Conservation (phyloP, 768 basidiomycete species). For the Lactarius deliciosus region DNA sequence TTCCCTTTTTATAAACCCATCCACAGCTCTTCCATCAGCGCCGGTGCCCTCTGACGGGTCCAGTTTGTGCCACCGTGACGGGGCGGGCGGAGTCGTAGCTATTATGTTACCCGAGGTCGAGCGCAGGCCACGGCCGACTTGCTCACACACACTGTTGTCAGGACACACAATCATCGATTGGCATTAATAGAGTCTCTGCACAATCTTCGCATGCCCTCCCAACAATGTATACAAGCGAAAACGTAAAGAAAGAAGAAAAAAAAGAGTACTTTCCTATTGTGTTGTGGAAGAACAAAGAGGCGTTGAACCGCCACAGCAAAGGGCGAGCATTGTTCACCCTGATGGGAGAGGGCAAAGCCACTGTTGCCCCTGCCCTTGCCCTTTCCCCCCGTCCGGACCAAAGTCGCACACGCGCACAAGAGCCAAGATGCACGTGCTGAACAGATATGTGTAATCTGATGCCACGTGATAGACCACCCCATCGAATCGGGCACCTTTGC, state of each 20-base stretch:
- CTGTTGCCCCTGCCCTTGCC: background rate
- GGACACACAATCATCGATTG: slow-evolving; percentile 26
- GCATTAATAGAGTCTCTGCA: slow-evolving; percentile 17
- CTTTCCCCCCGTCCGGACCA: background rate
- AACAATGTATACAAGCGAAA: slow-evolving; percentile 26
- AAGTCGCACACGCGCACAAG: background rate
- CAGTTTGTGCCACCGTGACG: background rate
- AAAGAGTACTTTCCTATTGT: slow-evolving; percentile 6
- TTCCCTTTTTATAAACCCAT: background rate
- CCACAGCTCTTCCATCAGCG: background rate
- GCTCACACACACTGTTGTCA: slow-evolving; percentile 28
- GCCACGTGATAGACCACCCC: background rate
- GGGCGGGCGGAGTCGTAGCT: background rate
- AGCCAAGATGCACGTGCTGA: background rate
- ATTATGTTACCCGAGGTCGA: background rate
- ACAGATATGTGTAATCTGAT: background rate
- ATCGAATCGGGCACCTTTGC: slow-evolving; percentile 14
- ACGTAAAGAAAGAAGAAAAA: background rate
- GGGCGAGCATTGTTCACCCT: background rate
- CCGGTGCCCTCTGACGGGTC: background rate
- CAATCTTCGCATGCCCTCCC: slow-evolving; percentile 28
- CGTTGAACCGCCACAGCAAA: background rate
- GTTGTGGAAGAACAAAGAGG: background rate
- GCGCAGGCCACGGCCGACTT: background rate
- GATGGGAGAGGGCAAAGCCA: background rate